Base-by-base conservation (phyloP, 2,329 filamentous ascomycete species). In the Sporothrix dimorphospora region DNA sequence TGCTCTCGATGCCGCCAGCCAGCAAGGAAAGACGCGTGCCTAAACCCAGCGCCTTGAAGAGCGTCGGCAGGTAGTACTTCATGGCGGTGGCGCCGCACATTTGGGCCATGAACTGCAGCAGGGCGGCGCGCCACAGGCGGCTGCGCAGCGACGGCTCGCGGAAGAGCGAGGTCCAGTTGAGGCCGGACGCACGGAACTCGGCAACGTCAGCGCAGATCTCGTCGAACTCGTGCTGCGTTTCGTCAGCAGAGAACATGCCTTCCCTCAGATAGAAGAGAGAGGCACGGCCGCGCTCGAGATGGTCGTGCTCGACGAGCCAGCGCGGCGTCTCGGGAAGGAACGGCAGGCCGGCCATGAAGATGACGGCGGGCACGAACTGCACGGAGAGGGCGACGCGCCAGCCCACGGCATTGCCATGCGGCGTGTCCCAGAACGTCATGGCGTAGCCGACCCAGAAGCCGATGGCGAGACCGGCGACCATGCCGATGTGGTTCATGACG, bases 71-170 rank as follows among this genome's bases (percentile, higher is more conserved):
- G 75, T 89, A 89, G 75, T 89, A 89, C 75, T 89, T 89, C 81
- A 89, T 88, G 2, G 86, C 86, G 0, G 86, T 86, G 16, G 86
- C 86, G 24, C 87, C 87, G 74, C 86, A 88, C 85, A 89, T 86
- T 75, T 88, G 86, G 0, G 86, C 85, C 85, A 89, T 86, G 78
- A 89, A 89, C 77, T 89, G 87, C 5, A 89, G 80, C 1, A 88
- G 79, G 0, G 85, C 82, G 1, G 86, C 86, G 21, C 87, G 83
- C 88, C 87, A 89, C 16, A 89, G 80, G 0, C 87, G 82, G 16
- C 83, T 81, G 76, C 85, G 85, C 0, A 89, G 79, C 14, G 82
- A 79, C 16, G 79, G 78, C 40, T 87, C 80, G 4, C 81, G 82
- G 77, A 89, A 86, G 0, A 89, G 81, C 8, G 81, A 82, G n/a